phyloP scores from a whole-genome alignment of 352 stramenopile species.

The Phytophthora sp. region DNA sequence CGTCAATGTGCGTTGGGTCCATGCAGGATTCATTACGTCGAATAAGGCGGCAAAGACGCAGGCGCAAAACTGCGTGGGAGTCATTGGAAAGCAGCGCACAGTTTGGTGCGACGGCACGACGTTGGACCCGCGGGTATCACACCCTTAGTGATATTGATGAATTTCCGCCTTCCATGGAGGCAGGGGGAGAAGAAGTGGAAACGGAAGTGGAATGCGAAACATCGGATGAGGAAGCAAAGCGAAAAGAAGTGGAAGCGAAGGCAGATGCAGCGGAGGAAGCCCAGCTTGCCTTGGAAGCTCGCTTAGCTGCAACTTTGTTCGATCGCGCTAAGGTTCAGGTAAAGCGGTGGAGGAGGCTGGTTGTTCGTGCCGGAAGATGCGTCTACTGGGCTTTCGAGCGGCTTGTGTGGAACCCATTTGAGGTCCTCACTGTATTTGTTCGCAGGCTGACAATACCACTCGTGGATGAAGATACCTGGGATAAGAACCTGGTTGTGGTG shows the following conservation, averaged over 20 bases:
- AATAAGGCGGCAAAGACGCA: conserved; percentile 41
- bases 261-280: conserved; percentile 23
- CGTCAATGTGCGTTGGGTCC: conserved; percentile 60
- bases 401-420: conserved; percentile 75
- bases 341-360: conserved; percentile 29
- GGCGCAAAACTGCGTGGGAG: conserved; percentile 64
- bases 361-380: conserved; percentile 14
- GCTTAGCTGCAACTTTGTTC: conserved; percentile 15
- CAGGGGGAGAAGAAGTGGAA: conserved; percentile 12
- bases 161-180: conserved; percentile 30
- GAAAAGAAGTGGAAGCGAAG: conserved; percentile 20
- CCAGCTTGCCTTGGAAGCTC: conserved; percentile 20
- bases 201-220: conserved; percentile 18
- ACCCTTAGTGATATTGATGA: conserved; percentile 68
- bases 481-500: conserved; percentile 73
- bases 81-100: conserved; percentile 60
- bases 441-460: conserved; percentile 78
- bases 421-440: conserved; percentile 71
- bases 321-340: conserved; percentile 21
- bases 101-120: conserved; percentile 57
- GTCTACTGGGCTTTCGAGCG: conserved; percentile 43
- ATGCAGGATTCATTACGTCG: conserved; percentile 47
- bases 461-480: conserved; percentile 82
- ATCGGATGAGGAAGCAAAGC: conserved; percentile 21
- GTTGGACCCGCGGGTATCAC: conserved; percentile 76